Evolutionary conservation across 257 asterid genomes (phyloP).

Genomic region (Rauvolfia tetraphylla): DNA sequence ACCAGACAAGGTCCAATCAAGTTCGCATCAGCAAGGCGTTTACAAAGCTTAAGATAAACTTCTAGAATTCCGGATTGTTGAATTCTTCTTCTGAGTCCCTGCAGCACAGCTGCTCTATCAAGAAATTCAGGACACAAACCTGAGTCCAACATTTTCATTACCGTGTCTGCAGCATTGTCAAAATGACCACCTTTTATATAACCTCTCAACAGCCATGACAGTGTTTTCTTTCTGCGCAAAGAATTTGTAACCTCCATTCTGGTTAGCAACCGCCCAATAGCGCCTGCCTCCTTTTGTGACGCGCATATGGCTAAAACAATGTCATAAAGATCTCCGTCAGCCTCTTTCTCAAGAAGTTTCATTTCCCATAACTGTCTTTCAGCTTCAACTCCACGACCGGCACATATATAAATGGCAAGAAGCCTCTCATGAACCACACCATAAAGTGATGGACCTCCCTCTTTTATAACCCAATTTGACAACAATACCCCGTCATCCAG

Average conservation of each 20-base stretch:
- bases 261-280: slow-evolving; percentile 63
- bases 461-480: slow-evolving; percentile 60
- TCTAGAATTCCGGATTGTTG: slow-evolving; percentile 55
- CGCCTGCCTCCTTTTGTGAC: slow-evolving; percentile 54
- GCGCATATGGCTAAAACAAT: slow-evolving; percentile 95
- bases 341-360: slow-evolving; percentile 72
- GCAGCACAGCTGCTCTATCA: slow-evolving; percentile 78
- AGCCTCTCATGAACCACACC: slow-evolving; percentile 80
- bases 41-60: slow-evolving; percentile 65
- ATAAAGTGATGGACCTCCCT: slow-evolving; percentile 54
- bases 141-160: slow-evolving; percentile 65
- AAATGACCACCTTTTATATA: slow-evolving; percentile 93
- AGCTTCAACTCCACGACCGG: slow-evolving; percentile 79
- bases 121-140: slow-evolving; percentile 68
- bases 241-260: slow-evolving; percentile 56
- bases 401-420: slow-evolving; percentile 82
- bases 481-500: slow-evolving; percentile 52
- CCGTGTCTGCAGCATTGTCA: slow-evolving; percentile 71
- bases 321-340: slow-evolving; percentile 67
- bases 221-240: slow-evolving; percentile 53
- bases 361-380: slow-evolving; percentile 87
- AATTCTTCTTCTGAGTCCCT: slow-evolving; percentile 66
- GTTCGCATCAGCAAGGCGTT: slow-evolving; percentile 65
- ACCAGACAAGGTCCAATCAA: slow-evolving; percentile 69
- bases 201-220: slow-evolving; percentile 88